Base-by-base conservation (phyloP, 306 rosid genomes). In the Clitoria ternatea region DNA sequence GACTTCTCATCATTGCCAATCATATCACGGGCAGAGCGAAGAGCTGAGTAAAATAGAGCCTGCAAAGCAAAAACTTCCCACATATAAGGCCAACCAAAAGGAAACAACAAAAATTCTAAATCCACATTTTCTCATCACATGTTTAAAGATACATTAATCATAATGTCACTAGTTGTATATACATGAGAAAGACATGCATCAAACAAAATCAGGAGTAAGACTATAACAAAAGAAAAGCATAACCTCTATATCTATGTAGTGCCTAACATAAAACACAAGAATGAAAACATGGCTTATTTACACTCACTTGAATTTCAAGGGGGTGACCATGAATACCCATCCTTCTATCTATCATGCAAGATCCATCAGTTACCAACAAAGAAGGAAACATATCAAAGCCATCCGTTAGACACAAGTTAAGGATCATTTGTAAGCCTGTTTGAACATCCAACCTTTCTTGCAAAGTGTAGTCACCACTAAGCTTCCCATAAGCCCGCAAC, bases 301-400 rank as follows among this genome's bases (percentile, higher is more conserved):
- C 36, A 85, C 91, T 86, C 79, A 92, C 98, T 74, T 94, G 99
- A 80, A 94, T 94, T 81, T 94, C 97, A 70, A 94, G 96, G 65
- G 97, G 99, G 72, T 95, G 99, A 14, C 99, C 99, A 72, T 91
- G 97, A 77, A 89, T 95, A 29, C 99, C 99, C 99, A 95, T 95
- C 44, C 97, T 86, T 26, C 96, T 91, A 77, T 95, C 99, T 69
- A 95, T 91, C 99, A 95, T 95, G 82, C 99, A 94, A 63, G 99
- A 94, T 61, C 99, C 99, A 82, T 94, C 99, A 1, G 99, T 95
- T 75, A 95, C 99, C 48, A 95, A 79, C 43, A 91, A 85, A 11
- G 99, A 91, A 44, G 99, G 99, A 76, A 95, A 91, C 97, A 95
- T 87, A 47, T 89, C 97, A 29, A 95, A 95, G 14, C 96, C 99